Evolutionary conservation across 139 green algal species (phyloP).

Genomic region (Chlamydomonas incerta): DNA sequence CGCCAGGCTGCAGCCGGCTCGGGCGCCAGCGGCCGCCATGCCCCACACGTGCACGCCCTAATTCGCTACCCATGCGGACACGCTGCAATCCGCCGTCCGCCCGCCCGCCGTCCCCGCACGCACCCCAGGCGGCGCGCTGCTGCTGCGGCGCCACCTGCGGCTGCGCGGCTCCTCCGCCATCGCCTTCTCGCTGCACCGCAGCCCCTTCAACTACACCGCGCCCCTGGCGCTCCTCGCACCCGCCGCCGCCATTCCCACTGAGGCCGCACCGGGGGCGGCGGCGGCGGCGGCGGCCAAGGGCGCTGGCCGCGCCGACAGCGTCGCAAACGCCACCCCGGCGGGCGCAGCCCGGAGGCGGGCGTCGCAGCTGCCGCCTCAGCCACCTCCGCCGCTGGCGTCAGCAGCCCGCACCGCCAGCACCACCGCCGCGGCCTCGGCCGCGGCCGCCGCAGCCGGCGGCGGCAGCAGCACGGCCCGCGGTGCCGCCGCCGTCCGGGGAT

Average conservation of each 20-base stretch:
- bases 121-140: background rate
- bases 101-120: too few species aligned
- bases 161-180: background rate
- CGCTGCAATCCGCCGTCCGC: too few species aligned
- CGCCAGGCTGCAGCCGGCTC: too few species aligned
- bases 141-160: background rate
- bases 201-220: conserved; percentile 34
- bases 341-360: background rate
- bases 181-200: conserved; percentile 9
- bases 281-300: too few species aligned
- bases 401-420: too few species aligned
- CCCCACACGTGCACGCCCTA: too few species aligned
- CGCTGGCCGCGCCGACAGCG: background rate
- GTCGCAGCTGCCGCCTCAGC: background rate
- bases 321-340: background rate
- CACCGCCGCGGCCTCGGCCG: too few species aligned
- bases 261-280: background rate
- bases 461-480: background rate
- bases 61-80: too few species aligned
- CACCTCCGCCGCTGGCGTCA: background rate
- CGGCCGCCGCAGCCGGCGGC: background rate
- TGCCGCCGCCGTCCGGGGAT: background rate
- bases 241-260: background rate
- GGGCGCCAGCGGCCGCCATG: too few species aligned
- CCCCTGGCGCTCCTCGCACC: background rate